Evolutionary conservation across 2,329 filamentous ascomycete genomes (phyloP).

Genomic region (Sporothrix brasiliensis): DNA sequence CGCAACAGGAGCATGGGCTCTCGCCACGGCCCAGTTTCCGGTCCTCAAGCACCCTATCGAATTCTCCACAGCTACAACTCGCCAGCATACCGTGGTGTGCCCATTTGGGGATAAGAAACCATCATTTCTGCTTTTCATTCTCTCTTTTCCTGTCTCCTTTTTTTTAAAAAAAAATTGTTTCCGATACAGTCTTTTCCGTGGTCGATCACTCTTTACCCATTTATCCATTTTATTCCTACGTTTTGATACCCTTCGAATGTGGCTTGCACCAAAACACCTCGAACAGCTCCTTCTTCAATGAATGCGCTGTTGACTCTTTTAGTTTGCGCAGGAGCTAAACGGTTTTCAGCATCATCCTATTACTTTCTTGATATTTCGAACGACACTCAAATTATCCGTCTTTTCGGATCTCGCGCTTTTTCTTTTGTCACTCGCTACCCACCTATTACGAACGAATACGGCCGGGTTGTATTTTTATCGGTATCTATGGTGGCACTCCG

Average conservation of each 20-base stretch:
- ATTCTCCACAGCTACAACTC: constrained; percentile 63
- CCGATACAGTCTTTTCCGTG: neutral
- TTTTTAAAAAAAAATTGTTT: neutral
- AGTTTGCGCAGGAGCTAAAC: neutral
- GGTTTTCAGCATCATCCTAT: neutral
- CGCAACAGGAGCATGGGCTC: constrained; percentile 47
- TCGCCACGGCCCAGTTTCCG: constrained; percentile 35
- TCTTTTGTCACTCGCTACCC: constrained; percentile 5
- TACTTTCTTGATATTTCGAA: neutral
- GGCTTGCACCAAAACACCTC: neutral
- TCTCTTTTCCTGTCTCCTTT: neutral
- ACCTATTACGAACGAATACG: constrained; percentile 13
- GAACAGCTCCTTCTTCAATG: constrained; percentile 1
- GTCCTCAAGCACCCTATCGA: constrained; percentile 49
- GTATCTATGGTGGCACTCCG: neutral
- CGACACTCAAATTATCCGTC: constrained; percentile 1
- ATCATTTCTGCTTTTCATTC: neutral
- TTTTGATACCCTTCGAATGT: constrained; percentile 19
- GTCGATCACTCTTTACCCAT: neutral
- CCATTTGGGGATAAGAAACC: constrained; percentile 56
- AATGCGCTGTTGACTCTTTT: neutral
- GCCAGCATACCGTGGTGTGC: constrained; percentile 57
- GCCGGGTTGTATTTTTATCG: constrained; percentile 21
- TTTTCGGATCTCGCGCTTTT: neutral
- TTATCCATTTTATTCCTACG: constrained; percentile 8